These are phyloP conservation scores for Rutstroemia sp. DNA, from an alignment of 2,329 filamentous ascomycete species.

Conservation along the genomic window DNA sequence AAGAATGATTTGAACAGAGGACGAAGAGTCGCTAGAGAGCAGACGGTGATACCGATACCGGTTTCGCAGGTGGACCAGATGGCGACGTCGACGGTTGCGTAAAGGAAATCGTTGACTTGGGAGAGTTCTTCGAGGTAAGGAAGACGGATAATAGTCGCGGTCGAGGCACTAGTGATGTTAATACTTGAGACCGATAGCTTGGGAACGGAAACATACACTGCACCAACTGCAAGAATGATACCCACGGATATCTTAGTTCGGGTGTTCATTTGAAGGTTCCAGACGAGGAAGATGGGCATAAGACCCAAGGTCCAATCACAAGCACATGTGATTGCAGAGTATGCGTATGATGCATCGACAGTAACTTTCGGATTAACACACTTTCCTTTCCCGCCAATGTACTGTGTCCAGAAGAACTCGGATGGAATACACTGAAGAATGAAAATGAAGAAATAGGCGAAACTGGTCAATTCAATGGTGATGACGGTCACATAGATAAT, in stretches of 20 bases:
- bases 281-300: constrained; percentile 35
- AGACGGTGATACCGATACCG: constrained; percentile 34
- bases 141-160: constrained; percentile 36
- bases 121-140: constrained; percentile 33
- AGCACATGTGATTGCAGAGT: constrained; percentile 33
- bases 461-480: constrained; percentile 29
- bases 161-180: constrained; percentile 28
- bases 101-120: constrained; percentile 32
- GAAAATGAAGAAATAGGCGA: constrained; percentile 33
- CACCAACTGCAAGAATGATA: constrained; percentile 28
- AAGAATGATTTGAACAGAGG: constrained; percentile 28
- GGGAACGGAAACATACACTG: constrained; percentile 29
- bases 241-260: constrained; percentile 32
- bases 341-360: constrained; percentile 31
- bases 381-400: constrained; percentile 27
- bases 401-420: constrained; percentile 34
- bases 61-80: constrained; percentile 36
- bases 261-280: constrained; percentile 35
- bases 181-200: constrained; percentile 11
- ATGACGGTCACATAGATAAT: constrained; percentile 31
- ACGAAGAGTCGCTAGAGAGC: constrained; percentile 34
- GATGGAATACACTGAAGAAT: constrained; percentile 34
- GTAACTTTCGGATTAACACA: constrained; percentile 30
- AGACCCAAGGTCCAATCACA: constrained; percentile 36
- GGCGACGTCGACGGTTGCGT: constrained; percentile 34